phyloP scores from a whole-genome alignment of 75 land plant species.

The Pinus tabuliformis region DNA sequence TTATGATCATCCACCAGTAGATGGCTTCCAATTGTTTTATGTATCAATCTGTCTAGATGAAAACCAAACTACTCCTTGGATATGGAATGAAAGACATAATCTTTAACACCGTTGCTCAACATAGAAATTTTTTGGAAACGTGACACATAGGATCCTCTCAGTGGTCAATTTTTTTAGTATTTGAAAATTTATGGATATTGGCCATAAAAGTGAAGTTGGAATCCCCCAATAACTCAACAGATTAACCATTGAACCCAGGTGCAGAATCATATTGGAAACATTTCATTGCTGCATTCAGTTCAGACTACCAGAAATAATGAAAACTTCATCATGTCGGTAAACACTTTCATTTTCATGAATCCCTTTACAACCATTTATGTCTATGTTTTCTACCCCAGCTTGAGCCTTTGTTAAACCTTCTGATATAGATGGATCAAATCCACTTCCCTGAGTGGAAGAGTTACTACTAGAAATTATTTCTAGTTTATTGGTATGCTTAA shows the following conservation, averaged over 20 bases:
- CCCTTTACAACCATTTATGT: neutral
- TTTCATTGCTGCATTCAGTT: too few species aligned
- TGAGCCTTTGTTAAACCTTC: neutral
- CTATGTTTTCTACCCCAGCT: neutral
- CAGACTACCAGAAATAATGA: neutral
- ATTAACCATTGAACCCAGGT: too few species aligned
- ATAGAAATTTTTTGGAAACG: too few species aligned
- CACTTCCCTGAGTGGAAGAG: neutral
- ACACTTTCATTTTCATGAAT: neutral
- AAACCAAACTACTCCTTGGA: too few species aligned
- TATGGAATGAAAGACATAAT: too few species aligned
- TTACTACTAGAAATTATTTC: neutral
- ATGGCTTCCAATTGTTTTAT: constrained; percentile 49
- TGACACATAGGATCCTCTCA: too few species aligned
- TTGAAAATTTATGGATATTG: too few species aligned
- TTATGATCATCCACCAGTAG: constrained; percentile 65
- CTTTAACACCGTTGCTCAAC: too few species aligned
- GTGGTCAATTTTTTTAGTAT: too few species aligned
- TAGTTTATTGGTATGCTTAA: neutral
- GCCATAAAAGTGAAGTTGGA: too few species aligned
- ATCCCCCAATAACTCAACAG: too few species aligned
- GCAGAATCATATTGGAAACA: too few species aligned
- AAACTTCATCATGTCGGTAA: neutral
- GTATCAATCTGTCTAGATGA: neutral
- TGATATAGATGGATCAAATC: neutral